A percentile compares a stretch with the other conserved stretches of the same genome.
Evolutionary conservation across 75 land plant species (phyloP).

Genomic region (Picea glauca): DNA sequence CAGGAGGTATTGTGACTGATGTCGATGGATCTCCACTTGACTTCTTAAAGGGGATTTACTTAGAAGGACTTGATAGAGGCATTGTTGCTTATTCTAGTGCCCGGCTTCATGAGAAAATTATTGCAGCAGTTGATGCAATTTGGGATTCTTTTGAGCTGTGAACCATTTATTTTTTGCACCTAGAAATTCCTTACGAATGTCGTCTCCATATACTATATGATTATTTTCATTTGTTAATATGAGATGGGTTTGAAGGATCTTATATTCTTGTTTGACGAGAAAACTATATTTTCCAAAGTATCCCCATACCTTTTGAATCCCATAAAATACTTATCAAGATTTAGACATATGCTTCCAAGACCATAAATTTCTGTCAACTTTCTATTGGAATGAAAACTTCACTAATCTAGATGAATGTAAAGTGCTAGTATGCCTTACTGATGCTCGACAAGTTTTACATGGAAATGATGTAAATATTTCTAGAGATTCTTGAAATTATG

Average conservation of each 20-base stretch:
- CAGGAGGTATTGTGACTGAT: conserved; percentile 96
- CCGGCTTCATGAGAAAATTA: conserved; percentile 62
- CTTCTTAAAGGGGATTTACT: conserved; percentile 72
- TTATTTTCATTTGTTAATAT: not conserved
- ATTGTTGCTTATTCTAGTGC: conserved; percentile 78
- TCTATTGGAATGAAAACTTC: not conserved
- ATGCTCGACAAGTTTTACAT: not conserved
- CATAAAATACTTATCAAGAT: not conserved
- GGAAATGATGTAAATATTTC: too few species aligned
- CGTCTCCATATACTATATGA: not conserved
- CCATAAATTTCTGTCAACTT: not conserved
- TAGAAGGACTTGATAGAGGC: conserved; percentile 91
- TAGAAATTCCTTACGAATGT: not conserved
- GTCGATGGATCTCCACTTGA: conserved; percentile 80
- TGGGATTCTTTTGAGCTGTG: conserved; percentile 81
- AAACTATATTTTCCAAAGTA: not conserved
- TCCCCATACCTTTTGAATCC: not conserved
- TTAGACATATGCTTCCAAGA: not conserved
- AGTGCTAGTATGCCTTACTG: not conserved
- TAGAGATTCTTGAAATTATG: too few species aligned
- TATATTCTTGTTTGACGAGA: not conserved
- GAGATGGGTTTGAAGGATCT: not conserved
- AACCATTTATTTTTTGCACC: conserved; percentile 8
- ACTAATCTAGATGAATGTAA: not conserved
- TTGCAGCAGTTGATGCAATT: conserved; percentile 84